Evolutionary conservation across 768 basidiomycete genomes (phyloP), one percentile per base, ranked within the genome.

Genomic region (Mycena amicta): DNA sequence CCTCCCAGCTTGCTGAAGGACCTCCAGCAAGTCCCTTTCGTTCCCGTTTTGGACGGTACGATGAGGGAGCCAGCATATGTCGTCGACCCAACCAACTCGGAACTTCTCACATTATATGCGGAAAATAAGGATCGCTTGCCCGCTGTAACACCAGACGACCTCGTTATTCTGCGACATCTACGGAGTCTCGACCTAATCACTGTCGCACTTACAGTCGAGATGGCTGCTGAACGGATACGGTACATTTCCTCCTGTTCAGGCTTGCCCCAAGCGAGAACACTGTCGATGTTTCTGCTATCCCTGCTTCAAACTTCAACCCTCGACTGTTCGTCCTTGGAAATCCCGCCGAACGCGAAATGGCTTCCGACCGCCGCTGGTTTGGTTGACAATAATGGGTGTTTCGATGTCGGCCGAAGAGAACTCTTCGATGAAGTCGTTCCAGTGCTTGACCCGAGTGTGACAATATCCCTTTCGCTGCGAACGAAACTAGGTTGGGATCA

Each of bases 361-460:
- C 59, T 82, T 5, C 80, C 80, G 0, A 79, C 78, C 2, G 59
- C 53, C 15, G 49, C 57, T 26, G 77, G 76, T 4, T 63, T 81
- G n/a, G 56, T 68, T 13, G 58, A 59, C 3, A 66, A 72, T 18
- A 56, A 50, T 1, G 56, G 67, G 15, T 77, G 78, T 59, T 67
- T 68, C 20, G 73, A 75, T 39, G 66, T 66, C n/a, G 67, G 49
- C 16, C 64, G 60, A 50, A 66, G 58, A 12, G 54, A 65, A 39
- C 69, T 82, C 2, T 81, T 78, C 54, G 77, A 82, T 53, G 60
- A 70, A 30, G 77, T 81, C 2, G 62, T 81, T 29, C 60, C 70
- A 1, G 62, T 72, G 1, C 65, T 80, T 45, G 70, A 72, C 26
- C 30, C 59, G 5, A 23, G 41, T 18, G 52, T 72, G 13, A 56